A percentile compares a stretch with the other conserved stretches of the same genome.
phyloP scores from a whole-genome alignment of 768 basidiomycete species.

The Lentinula aciculospora region DNA sequence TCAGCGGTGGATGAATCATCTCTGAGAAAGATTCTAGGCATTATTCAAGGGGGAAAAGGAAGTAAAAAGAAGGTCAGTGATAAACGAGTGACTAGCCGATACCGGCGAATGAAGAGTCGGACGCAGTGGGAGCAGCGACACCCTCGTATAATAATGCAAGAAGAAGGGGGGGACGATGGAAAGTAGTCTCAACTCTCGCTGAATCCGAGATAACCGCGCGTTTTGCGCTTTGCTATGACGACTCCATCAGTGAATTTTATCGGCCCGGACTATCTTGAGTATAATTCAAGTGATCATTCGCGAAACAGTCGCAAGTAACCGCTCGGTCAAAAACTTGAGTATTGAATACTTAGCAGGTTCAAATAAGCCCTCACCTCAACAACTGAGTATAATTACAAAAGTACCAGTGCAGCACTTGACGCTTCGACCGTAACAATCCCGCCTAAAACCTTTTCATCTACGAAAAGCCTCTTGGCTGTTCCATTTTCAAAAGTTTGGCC shows the following conservation, averaged over 20 bases:
- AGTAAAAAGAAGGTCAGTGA: neutral
- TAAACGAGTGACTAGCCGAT: neutral
- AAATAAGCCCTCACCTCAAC: no score
- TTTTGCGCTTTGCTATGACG: neutral
- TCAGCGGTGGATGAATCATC: neutral
- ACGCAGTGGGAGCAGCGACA: neutral
- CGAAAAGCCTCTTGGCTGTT: constrained; percentile 27
- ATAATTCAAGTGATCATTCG: no score
- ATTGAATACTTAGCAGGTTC: no score
- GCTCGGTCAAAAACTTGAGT: no score
- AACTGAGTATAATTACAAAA: constrained; percentile 13
- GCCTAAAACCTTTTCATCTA: constrained; percentile 31
- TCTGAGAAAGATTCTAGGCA: neutral
- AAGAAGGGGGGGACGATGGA: neutral
- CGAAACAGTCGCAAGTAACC: no score
- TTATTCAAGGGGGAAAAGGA: neutral
- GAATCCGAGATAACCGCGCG: neutral
- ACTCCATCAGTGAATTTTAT: neutral
- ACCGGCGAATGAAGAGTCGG: neutral
- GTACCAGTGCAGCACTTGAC: constrained; percentile 31
- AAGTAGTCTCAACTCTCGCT: no score
- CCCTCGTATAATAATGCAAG: neutral
- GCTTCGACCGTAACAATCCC: constrained; percentile 28
- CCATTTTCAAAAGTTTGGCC: constrained; percentile 44
- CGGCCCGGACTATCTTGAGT: no score